Evolutionary conservation across 108 stramenopile species (phyloP).

Genomic region (Nannochloropsis salina): DNA sequence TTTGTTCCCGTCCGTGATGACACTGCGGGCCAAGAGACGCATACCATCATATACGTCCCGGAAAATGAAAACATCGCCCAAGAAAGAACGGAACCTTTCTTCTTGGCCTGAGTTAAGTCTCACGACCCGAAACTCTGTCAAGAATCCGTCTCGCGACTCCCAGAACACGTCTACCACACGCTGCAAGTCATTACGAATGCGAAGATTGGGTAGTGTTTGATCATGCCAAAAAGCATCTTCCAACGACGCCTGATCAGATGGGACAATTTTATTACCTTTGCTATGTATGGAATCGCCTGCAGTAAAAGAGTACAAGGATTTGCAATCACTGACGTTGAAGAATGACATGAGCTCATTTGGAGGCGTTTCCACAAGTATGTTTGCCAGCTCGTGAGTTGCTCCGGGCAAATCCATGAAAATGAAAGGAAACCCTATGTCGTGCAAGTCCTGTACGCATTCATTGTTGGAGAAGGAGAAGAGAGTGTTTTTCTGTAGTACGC

Average conservation of each 20-base stretch:
- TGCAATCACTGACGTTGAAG: neutral
- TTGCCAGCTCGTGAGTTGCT: neutral
- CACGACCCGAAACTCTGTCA: neutral
- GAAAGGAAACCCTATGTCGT: constrained; percentile 7
- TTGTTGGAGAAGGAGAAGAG: neutral
- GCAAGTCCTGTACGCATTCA: neutral
- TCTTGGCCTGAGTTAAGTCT: neutral
- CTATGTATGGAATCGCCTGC: neutral
- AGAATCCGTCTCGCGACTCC: neutral
- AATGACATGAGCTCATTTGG: neutral
- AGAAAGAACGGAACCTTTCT: neutral
- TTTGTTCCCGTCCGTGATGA: constrained; percentile 12
- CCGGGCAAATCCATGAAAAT: neutral
- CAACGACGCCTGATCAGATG: neutral
- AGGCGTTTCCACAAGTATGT: neutral
- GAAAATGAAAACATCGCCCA: neutral
- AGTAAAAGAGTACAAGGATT: neutral
- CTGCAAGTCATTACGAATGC: neutral
- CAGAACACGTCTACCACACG: neutral
- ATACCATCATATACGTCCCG: neutral
- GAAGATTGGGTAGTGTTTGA: neutral
- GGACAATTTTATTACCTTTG: neutral
- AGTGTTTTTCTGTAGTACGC: constrained; percentile 11
- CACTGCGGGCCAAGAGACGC: neutral
- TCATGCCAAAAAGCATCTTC: neutral